A percentile compares a stretch with the other conserved stretches of the same genome.
Conservation (phyloP, 305 asterid species). For the Plantago coronopus region DNA sequence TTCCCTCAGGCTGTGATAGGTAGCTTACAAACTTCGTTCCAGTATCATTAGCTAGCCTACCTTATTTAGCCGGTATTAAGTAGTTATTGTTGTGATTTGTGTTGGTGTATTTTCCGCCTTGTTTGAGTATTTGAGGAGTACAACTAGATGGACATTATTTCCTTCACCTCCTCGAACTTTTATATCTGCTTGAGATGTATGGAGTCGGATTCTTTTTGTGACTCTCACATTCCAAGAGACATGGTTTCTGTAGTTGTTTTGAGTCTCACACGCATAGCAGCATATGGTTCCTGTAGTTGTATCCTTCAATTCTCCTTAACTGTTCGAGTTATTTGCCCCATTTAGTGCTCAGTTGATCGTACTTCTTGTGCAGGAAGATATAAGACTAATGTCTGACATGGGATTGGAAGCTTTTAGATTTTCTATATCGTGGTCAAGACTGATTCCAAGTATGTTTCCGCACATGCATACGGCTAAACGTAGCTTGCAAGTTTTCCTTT, state of each 20-base stretch:
- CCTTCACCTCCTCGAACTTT: background rate
- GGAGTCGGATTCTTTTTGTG: background rate
- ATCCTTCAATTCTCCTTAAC: background rate
- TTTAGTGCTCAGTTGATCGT: background rate
- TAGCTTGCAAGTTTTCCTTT: background rate
- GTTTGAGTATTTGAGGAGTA: too few relatives aligned
- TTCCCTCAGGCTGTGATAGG: background rate
- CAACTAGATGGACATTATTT: background rate
- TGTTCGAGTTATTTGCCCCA: background rate
- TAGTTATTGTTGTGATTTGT: too few relatives aligned
- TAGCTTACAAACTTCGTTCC: background rate
- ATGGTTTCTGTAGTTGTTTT: background rate
- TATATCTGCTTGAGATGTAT: background rate
- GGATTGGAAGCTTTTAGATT: slow-evolving; percentile 26
- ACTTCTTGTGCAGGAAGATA: slow-evolving; percentile 18
- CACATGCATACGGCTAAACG: background rate
- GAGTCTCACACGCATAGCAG: background rate
- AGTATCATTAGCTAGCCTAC: background rate
- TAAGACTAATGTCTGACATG: slow-evolving; percentile 16
- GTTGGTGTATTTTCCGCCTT: too few relatives aligned
- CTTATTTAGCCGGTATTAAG: too few relatives aligned
- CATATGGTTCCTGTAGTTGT: too few relatives aligned
- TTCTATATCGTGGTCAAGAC: slow-evolving; percentile 27
- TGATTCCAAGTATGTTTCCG: slow-evolving; percentile 40
- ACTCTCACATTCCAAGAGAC: background rate